Percentiles rank a stretch among this genome's conserved stretches.
Conservation (phyloP, 495 filamentous ascomycete genomes). For the Trichoderma parareesei region DNA sequence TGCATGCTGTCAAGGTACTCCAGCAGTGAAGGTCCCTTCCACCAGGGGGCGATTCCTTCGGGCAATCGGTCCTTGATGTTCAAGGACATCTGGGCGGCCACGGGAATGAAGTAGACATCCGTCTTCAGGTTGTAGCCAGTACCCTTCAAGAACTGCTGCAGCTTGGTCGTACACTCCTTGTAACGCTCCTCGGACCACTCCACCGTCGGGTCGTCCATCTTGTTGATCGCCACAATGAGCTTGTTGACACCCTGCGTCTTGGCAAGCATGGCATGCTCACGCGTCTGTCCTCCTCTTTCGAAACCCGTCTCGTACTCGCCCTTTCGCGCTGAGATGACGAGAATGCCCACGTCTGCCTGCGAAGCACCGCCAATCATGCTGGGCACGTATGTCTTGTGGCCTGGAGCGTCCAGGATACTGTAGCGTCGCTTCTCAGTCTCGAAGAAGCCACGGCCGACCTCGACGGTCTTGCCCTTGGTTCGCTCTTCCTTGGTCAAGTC, state of each 20-base stretch:
- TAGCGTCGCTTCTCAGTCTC: constrained; percentile 84
- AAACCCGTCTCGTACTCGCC: constrained; percentile 99
- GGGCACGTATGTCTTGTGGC: constrained; percentile 93
- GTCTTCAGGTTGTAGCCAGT: constrained; percentile 89
- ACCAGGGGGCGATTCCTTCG: constrained; percentile 70
- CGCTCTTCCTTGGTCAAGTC: constrained; percentile 96
- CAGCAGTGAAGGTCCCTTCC: constrained; percentile 84
- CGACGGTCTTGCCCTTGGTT: constrained; percentile 95
- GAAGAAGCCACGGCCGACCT: constrained; percentile 94
- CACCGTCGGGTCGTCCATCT: constrained; percentile 96
- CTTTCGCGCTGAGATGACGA: constrained; percentile 95
- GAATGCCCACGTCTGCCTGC: constrained; percentile 89
- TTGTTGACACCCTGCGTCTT: constrained; percentile 98
- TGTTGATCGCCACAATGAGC: constrained; percentile 90
- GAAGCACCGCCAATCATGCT: constrained; percentile 94
- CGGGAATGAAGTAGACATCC: constrained; percentile 91
- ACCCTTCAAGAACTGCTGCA: constrained; percentile 76
- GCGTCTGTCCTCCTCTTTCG: constrained; percentile 94
- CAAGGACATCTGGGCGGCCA: constrained; percentile 76
- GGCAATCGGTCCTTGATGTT: constrained; percentile 86
- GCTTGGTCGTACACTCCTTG: constrained; percentile 84
- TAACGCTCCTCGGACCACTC: constrained; percentile 90
- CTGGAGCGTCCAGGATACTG: constrained; percentile 91
- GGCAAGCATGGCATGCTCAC: constrained; percentile 93
- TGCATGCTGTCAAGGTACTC: constrained; percentile 90